These are phyloP conservation scores for Mortierella sp. DNA, from an alignment of 371 early-diverging fungal genomes.

Conservation along the genomic window DNA sequence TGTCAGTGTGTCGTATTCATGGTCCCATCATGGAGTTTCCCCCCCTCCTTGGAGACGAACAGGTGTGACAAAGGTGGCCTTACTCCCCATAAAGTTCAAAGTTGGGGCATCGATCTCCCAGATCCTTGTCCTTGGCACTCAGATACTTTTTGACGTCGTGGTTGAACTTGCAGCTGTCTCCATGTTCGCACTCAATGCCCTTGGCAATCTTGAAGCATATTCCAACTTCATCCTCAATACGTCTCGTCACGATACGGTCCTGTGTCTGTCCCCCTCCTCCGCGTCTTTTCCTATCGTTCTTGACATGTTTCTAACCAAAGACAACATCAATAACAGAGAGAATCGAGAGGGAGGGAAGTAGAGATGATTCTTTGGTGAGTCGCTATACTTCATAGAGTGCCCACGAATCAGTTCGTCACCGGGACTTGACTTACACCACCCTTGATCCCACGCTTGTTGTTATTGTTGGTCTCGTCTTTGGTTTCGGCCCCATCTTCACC, in stretches of 20 bases:
- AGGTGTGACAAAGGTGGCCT: slow-evolving; percentile 35
- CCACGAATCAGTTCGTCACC: too few relatives aligned
- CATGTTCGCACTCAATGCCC: slow-evolving; percentile 64
- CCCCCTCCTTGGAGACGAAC: too few relatives aligned
- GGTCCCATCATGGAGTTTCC: too few relatives aligned
- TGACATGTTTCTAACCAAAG: slow-evolving; percentile 52
- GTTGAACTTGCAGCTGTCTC: slow-evolving; percentile 70
- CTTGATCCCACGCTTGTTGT: slow-evolving; percentile 38
- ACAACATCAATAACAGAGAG: too few relatives aligned
- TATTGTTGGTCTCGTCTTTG: slow-evolving; percentile 16
- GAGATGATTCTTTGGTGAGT: too few relatives aligned
- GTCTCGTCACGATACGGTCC: slow-evolving; percentile 53
- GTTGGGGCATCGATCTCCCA: slow-evolving; percentile 78
- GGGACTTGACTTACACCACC: slow-evolving; percentile 26
- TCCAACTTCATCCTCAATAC: slow-evolving; percentile 50
- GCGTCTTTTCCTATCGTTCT: slow-evolving; percentile 40
- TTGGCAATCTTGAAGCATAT: slow-evolving; percentile 63
- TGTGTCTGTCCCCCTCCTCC: slow-evolving; percentile 54
- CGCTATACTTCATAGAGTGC: background rate
- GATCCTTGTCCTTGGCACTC: slow-evolving; percentile 72
- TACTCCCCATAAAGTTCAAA: slow-evolving; percentile 81
- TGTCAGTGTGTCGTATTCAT: too few relatives aligned
- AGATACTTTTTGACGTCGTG: slow-evolving; percentile 77
- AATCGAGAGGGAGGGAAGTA: background rate
- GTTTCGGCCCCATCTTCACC: slow-evolving; percentile 31